Percentiles rank a stretch among this genome's conserved stretches.
Conservation (phyloP, 1,284 basidiomycete species). For the Fomitopsis palustris region DNA sequence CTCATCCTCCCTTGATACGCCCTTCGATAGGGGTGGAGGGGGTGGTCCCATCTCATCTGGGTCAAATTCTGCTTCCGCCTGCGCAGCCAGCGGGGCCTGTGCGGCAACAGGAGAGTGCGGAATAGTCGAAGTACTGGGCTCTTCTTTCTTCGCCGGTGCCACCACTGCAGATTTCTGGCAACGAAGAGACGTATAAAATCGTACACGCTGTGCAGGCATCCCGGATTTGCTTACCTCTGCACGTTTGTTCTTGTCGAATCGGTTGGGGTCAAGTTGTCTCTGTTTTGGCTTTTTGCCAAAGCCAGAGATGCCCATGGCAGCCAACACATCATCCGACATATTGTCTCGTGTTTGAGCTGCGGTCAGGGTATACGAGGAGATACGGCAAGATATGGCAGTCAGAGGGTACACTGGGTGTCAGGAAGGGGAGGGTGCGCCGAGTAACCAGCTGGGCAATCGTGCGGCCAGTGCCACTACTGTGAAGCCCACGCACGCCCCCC, state of each 20-base stretch:
- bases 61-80: constrained; percentile 27
- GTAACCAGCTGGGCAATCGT: not conserved
- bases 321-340: constrained; percentile 68
- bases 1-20: constrained; percentile 8
- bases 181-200: not conserved
- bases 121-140: not conserved
- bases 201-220: not conserved
- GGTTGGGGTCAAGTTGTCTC: constrained; percentile 59
- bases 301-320: constrained; percentile 77
- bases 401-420: not conserved
- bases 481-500: not conserved
- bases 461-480: not conserved
- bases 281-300: constrained; percentile 72
- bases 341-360: constrained; percentile 4
- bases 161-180: constrained; percentile 4
- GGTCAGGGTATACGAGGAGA: not conserved
- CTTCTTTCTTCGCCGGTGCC: constrained; percentile 6
- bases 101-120: not conserved
- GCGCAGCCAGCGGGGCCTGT: not conserved
- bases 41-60: constrained; percentile 34
- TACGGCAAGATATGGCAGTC: too few relatives aligned
- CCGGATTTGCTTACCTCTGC: constrained; percentile 33
- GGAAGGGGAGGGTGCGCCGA: too few relatives aligned
- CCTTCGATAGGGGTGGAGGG: constrained; percentile 13
- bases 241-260: constrained; percentile 76